Base-by-base conservation (phyloP, 2,329 filamentous ascomycete genomes). In the Colletotrichum navitas region DNA sequence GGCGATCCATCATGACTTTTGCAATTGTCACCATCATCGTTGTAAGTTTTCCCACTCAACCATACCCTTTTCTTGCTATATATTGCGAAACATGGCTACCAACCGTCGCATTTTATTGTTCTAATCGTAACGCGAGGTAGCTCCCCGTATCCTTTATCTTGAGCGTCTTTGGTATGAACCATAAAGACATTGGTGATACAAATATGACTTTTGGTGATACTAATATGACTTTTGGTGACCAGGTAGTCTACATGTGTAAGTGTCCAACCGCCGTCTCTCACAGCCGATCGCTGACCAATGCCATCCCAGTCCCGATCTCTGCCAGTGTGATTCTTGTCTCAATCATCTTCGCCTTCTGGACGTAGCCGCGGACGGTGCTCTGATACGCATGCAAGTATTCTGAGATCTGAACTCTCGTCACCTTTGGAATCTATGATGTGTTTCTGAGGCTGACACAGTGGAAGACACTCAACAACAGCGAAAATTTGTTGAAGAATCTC, bases 1-100 rank as follows among this genome's bases (percentile, higher is more conserved):
- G 83, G 1, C 78, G 80, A 0, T 80, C 83, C 1, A 82, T 86
- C 62, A 83, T 86, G 80, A 76, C 83, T 2, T 85, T 86, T 66
- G 86, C 84, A 0, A 73, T 85, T 2, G 81, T 85, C 0, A 85
- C 84, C 0, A 85, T 86, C 51, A 74, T 85, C 34, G 86, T 86
- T 64, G 83, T 84, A 73, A 75, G 82, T 74, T 0, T 24, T 14
- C 12, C 5, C 11, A 4, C 7, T 1, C 18, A 5, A 5, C 3
- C 2, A 12, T 16, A 2, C 5, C n/a, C n/a, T 7, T 4, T 1
- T 26, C 3, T 14, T 11, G 1, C 47, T 2, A 26, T 16, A 2
- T 7, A 3, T 7, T 16, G 5, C 2, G 12, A 14, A 14, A 6
- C 24, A 2, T 18, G 14, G 47, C 14, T 29, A 2, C 2, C 12